Percentiles rank a stretch among this genome's conserved stretches.
Conservation (phyloP, 176 grass and related monocot genomes). For the Bromus sterilis region DNA sequence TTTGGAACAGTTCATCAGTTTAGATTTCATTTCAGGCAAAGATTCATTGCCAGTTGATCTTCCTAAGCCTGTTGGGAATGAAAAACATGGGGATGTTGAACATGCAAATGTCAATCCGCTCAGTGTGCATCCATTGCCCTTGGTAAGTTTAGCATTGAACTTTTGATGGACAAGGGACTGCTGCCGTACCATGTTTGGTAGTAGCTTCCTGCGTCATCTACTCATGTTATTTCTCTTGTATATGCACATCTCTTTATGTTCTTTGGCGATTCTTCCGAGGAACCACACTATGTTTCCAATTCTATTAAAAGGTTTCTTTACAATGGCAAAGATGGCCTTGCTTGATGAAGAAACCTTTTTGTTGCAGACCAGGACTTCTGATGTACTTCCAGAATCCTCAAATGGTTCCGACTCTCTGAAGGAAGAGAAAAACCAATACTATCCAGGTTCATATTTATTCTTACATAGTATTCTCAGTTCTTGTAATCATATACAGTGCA, state of each 20-base stretch:
- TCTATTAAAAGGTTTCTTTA: not conserved
- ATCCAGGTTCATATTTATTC: constrained; percentile 57
- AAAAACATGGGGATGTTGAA: constrained; percentile 41
- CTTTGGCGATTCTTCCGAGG: not conserved
- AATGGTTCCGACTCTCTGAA: constrained; percentile 50
- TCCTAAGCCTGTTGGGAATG: constrained; percentile 51
- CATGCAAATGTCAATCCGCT: constrained; percentile 51
- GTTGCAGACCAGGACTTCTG: constrained; percentile 31
- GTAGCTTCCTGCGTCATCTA: not conserved
- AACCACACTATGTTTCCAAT: not conserved
- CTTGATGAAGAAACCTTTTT: constrained; percentile 3
- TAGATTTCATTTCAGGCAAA: constrained; percentile 66
- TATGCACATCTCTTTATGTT: not conserved
- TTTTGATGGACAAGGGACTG: not conserved
- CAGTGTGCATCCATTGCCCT: constrained; percentile 59
- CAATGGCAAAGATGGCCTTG: not conserved
- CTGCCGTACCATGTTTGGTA: not conserved
- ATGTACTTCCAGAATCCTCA: constrained; percentile 42
- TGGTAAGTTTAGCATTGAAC: constrained; percentile 26
- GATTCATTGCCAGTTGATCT: constrained; percentile 66
- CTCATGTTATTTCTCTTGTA: not conserved
- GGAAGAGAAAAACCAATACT: constrained; percentile 67
- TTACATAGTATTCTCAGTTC: not conserved
- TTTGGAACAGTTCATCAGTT: constrained; percentile 7
- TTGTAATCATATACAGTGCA: not conserved